Conservation (phyloP, 176 grass and related monocot species). For the Alloteropsis semialata region DNA sequence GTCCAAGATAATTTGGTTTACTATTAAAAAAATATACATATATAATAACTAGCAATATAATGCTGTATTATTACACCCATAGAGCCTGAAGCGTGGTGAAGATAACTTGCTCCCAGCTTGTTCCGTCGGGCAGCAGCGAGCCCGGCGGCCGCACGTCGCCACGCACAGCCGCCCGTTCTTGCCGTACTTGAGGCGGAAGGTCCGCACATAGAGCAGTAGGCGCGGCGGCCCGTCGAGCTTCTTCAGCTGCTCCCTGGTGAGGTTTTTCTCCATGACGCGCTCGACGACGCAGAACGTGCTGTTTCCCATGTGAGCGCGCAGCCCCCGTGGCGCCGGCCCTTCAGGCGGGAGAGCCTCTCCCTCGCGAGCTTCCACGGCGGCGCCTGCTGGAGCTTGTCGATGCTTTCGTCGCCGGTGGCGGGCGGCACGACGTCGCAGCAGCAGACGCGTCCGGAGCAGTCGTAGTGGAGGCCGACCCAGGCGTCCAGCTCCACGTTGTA, state of each 20-base stretch:
- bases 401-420: not conserved
- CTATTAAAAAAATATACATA: no score
- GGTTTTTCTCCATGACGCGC: not conserved
- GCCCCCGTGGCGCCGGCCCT: not conserved
- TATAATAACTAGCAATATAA: no score
- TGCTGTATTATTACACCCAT: no score
- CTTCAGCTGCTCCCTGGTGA: not conserved
- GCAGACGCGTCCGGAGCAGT: not conserved
- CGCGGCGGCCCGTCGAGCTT: not conserved
- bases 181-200: constrained; percentile 1
- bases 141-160: constrained; percentile 10
- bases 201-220: not conserved
- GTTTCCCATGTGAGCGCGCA: constrained; percentile 1
- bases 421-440: not conserved
- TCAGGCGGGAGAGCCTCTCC: not conserved
- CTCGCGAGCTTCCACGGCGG: not conserved
- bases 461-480: not conserved
- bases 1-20: no score
- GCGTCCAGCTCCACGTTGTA: not conserved
- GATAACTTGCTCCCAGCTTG: no score
- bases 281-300: constrained; percentile 1
- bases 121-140: not conserved
- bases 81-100: no score
- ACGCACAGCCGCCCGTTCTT: not conserved
- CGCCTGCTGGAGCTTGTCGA: not conserved